Base-by-base conservation (phyloP, 1,139 yeast species). In the Lodderomyces theae region DNA sequence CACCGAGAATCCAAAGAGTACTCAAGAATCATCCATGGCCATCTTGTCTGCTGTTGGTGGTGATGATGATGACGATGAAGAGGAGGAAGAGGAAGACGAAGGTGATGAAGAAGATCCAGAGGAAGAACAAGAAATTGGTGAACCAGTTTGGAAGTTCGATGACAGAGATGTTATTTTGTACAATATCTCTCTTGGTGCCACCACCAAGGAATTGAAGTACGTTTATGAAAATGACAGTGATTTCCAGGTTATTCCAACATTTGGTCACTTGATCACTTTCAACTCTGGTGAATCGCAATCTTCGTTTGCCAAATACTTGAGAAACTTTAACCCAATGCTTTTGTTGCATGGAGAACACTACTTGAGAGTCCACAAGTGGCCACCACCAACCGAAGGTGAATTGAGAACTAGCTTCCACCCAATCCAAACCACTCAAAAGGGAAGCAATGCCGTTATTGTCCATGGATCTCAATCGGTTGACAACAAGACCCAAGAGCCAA, bases 311-410 rank as follows among this genome's bases (percentile, higher is more conserved):
- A 69, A 69, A 45, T 65, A 82, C 42, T 81, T 87, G 55, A 85
- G 82, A 50, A 82, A 87, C 66, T 90, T 87, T 74, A 87, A 87
- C 68, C 96, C 95, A 51, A 79, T 85, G 81, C 74, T 83, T 66
- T 75, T 92, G 59, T 74, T 92, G 55, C 97, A 92, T 61, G 98
- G 98, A 48, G 98, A 92, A 67, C 97, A 92, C 63, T 92, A 86
- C 64, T 72, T 90, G 53, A 90, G 82, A 65, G 66, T 92, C 50
- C 77, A 77, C 52, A 80, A 84, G 62, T 82, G 77, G 74, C 95
- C 95, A 49, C 72, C 92, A 44, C 95, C 96, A 50, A 79, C 86
- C 4, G 80, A 77, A 44, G 92, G 81, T 10, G 62, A 67, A 2
- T 61, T 89, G 40, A 74, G 66, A 48, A 86, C 95, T 13, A 71